These are phyloP conservation scores for Cyclotella cryptica DNA, from an alignment of 108 stramenopile species.

Conservation along the genomic window DNA sequence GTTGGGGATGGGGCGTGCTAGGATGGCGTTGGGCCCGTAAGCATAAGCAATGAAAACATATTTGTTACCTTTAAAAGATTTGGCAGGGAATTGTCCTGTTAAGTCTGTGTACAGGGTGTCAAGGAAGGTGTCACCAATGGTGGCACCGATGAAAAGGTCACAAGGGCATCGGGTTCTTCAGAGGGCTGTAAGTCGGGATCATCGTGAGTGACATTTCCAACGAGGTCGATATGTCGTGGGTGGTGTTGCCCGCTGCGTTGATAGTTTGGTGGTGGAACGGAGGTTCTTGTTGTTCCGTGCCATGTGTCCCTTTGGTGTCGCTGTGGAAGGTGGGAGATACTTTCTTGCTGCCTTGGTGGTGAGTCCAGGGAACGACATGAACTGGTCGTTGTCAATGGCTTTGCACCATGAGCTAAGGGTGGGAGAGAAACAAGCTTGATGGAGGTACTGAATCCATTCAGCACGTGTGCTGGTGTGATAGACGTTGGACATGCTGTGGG, in stretches of 20 bases:
- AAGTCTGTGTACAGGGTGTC: neutral
- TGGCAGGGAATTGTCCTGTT: neutral
- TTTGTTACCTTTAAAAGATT: neutral
- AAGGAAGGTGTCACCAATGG: no score
- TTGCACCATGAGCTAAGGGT: no score
- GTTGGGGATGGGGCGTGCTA: no score
- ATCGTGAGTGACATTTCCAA: neutral
- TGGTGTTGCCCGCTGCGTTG: no score
- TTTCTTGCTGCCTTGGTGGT: neutral
- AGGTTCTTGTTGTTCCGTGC: neutral
- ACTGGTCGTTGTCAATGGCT: neutral
- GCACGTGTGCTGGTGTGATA: neutral
- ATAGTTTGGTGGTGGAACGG: neutral
- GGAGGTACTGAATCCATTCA: neutral
- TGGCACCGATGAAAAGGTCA: neutral
- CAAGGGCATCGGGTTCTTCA: neutral
- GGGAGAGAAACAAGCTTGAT: no score
- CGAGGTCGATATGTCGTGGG: no score
- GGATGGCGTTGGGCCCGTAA: neutral
- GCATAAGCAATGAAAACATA: neutral
- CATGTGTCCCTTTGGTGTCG: constrained; percentile 3
- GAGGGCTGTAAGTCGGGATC: neutral
- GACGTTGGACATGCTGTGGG: neutral
- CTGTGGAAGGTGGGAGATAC: neutral
- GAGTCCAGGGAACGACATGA: neutral